These are phyloP conservation scores for Torulaspora pretoriensis DNA, from an alignment of 1,139 yeast genomes.

Conservation along the genomic window DNA sequence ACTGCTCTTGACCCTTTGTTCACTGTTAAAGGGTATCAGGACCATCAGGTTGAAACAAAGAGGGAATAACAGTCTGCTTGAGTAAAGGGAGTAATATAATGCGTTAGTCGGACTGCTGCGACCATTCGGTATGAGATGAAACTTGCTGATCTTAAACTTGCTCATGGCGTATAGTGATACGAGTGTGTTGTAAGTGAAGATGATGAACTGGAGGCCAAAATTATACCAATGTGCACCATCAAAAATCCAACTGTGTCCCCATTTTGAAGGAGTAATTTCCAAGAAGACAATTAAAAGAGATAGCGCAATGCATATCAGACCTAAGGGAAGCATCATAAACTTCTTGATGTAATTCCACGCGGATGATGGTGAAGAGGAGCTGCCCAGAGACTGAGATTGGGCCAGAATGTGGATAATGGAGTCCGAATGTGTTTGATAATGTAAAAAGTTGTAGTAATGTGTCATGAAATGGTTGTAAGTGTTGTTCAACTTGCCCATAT, in stretches of 20 bases:
- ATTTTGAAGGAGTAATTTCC: constrained; percentile 30
- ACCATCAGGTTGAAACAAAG: constrained; percentile 35
- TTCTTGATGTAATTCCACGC: constrained; percentile 10
- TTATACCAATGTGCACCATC: constrained; percentile 23
- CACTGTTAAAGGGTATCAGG: constrained; percentile 17
- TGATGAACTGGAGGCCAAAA: constrained; percentile 24
- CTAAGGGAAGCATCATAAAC: constrained; percentile 12
- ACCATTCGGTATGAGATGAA: constrained; percentile 35
- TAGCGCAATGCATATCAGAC: constrained; percentile 16
- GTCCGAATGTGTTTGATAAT: constrained; percentile 30
- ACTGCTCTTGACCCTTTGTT: constrained; percentile 18
- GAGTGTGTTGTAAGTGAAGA: constrained; percentile 30
- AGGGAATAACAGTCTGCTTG: constrained; percentile 34
- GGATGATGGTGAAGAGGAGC: constrained; percentile 9
- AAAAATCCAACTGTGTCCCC: constrained; percentile 32
- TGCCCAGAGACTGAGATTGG: constrained; percentile 19
- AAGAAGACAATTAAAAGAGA: constrained; percentile 25
- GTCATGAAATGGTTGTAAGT: constrained; percentile 31
- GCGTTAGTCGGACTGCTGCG: constrained; percentile 34
- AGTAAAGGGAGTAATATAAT: constrained; percentile 33
- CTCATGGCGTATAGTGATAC: constrained; percentile 35
- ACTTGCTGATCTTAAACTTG: constrained; percentile 32
- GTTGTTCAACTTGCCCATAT: constrained; percentile 27
- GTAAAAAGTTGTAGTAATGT: constrained; percentile 31
- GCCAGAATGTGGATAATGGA: constrained; percentile 30